These are phyloP conservation scores for Vitis amurensis DNA, from an alignment of 164 flowering plant genomes.

Conservation along the genomic window DNA sequence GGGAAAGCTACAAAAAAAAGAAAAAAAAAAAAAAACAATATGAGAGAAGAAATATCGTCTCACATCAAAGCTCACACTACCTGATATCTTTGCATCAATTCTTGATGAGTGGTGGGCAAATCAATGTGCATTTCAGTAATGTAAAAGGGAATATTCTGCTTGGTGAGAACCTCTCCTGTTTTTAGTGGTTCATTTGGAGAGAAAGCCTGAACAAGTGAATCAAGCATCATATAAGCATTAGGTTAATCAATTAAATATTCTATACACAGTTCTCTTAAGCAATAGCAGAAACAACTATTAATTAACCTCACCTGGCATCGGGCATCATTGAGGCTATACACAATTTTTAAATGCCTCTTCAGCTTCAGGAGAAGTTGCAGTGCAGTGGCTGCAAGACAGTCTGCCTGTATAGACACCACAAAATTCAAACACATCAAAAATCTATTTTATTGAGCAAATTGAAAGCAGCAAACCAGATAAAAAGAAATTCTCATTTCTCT, in stretches of 20 bases:
- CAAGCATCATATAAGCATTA: neutral
- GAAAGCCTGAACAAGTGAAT: constrained; percentile 52
- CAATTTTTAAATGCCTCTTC: constrained; percentile 84
- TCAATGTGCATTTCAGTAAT: constrained; percentile 38
- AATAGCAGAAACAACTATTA: neutral
- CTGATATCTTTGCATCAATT: constrained; percentile 78
- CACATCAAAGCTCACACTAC: constrained; percentile 26
- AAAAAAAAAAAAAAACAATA: neutral
- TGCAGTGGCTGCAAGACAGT: constrained; percentile 72
- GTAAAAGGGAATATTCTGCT: constrained; percentile 74
- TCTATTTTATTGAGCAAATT: neutral
- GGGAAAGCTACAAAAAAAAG: neutral
- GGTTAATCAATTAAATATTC: too few species aligned
- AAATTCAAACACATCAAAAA: neutral
- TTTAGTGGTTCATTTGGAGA: constrained; percentile 77
- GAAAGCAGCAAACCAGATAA: neutral
- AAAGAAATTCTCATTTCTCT: neutral
- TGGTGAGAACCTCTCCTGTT: constrained; percentile 70
- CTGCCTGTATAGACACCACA: constrained; percentile 53
- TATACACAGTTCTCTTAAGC: neutral
- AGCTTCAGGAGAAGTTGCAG: constrained; percentile 85
- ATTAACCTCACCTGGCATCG: constrained; percentile 74
- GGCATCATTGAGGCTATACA: constrained; percentile 73
- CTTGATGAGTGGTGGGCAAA: constrained; percentile 58
- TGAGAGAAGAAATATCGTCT: neutral